Evolutionary conservation across 2,329 filamentous ascomycete species (phyloP), one percentile per base, ranked within the genome.

Genomic region (Colletotrichum simmondsii): DNA sequence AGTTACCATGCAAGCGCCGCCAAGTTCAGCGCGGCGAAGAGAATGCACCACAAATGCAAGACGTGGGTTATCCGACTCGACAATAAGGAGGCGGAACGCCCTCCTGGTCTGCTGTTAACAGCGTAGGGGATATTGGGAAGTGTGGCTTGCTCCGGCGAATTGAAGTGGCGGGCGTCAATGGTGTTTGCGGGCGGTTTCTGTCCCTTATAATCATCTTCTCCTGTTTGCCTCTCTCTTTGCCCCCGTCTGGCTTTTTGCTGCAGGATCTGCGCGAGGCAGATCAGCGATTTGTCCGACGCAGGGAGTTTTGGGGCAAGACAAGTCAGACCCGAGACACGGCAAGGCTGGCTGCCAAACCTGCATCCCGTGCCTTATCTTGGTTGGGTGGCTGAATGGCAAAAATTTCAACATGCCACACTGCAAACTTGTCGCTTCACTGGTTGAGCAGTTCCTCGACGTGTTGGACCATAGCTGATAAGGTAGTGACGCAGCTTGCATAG

Each of bases 1-100:
- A 80, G 22, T 83, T 81, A n/a, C 82, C 84, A 14, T 83, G 83
- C 56, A 77, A 82, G 4, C 84, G 81, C 76, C 79, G 84, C 2
- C 75, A 84, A 2, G 87, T 87, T 76, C 80, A 84, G 66, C 82
- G 77, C 49, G 82, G 82, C 2, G 81, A 81, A 75, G 76, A 85
- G 62, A 82, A 78, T 76, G 78, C 76, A 30, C 87, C 85, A 84
- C 75, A 78, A 12, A 83, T 81, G 84, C 85, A 4, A 78, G 78
- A 52, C 78, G 79, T 1, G 80, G 61, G 82, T 85, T 75, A 73
- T 81, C 63, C 77, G 75, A 66, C 75, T 79, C 7, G 82, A 83
- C 14, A 26, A 59, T 32, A 65, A 72, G 46, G n/a, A 56, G 62
- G 62, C 49, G 68, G 64, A 24, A 70, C 30, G 58, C 42, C 56